Base-by-base conservation (phyloP, 2,329 filamentous ascomycete species). In the Elsinoe batatas region DNA sequence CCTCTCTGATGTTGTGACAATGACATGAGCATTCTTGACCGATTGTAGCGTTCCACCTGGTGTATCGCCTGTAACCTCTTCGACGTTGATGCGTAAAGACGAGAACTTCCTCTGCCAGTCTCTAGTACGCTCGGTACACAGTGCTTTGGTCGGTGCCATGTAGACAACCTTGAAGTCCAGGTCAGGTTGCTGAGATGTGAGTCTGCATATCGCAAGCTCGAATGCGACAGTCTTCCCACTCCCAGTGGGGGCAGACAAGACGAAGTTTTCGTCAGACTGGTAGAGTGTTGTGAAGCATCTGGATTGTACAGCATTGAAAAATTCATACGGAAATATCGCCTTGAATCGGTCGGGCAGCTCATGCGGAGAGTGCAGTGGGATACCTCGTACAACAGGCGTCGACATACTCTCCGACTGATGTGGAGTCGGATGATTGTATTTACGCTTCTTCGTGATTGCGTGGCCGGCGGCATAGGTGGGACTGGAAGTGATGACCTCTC, bases 1-100 rank as follows among this genome's bases (percentile, higher is more conserved):
- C 65, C 94, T 94, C 69, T 95, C 88, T 0, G 89, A 88, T 0
- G 88, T 95, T 0, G 89, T 93, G 59, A 94, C 79, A 61, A 95
- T 91, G 60, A 95, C 87, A 46, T 83, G 84, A 2, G 88, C 88
- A 61, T 76, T 81, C 58, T 88, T 83, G 5, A 91, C 84, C 54
- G 78, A 80, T 18, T 76, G 76, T 58, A 90, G 75, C 61, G 91
- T 82, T 4, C 73, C 70, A 53, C 79, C 74, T 36, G 87, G 83
- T 0, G 87, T 91, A 65, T 94, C 89, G 1, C 89, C 88, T 3
- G 89, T 95, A 57, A 94, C 76, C 66, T 93, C 88, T 3, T 83
- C 83, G 65, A 85, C 88, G 57, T 79, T 74, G 12, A 93, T 70
- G 17, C 81, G 82, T 57, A 93, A 71, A 12, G 78, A 72, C 20